Percentiles rank a stretch among this genome's conserved stretches.
Conservation (phyloP, 192 early-diverging fungal species). For the Dispira simplex region DNA sequence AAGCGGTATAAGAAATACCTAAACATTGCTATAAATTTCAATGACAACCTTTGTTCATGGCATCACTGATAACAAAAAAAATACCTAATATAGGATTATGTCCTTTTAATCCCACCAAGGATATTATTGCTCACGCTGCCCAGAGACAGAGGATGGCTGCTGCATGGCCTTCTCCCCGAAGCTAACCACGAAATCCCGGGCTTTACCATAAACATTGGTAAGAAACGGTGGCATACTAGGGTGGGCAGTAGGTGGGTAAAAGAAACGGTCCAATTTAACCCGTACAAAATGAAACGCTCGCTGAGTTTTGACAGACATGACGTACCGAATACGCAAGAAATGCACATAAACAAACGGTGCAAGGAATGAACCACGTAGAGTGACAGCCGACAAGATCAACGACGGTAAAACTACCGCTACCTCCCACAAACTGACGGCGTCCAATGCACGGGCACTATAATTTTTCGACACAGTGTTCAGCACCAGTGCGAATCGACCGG, state of each 20-base stretch:
- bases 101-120: too few species aligned
- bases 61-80: too few species aligned
- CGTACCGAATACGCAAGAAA: conserved; percentile 3
- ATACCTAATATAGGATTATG: too few species aligned
- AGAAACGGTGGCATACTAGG: conserved; percentile 2
- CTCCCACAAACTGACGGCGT: background rate
- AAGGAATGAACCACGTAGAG: background rate
- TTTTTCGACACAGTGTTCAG: background rate
- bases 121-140: too few species aligned
- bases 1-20: too few species aligned
- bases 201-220: background rate
- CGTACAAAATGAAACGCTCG: conserved; percentile 2
- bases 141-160: background rate
- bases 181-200: background rate
- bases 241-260: background rate
- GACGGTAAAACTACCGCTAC: background rate
- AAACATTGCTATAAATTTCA: too few species aligned
- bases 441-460: background rate
- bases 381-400: background rate
- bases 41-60: too few species aligned
- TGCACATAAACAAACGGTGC: conserved; percentile 4
- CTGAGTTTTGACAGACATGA: background rate
- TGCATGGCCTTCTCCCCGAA: conserved; percentile 5
- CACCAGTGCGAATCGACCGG: background rate
- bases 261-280: conserved; percentile 4